Conservation (phyloP, 1,284 basidiomycete species). For the Ustilago trichophora region DNA sequence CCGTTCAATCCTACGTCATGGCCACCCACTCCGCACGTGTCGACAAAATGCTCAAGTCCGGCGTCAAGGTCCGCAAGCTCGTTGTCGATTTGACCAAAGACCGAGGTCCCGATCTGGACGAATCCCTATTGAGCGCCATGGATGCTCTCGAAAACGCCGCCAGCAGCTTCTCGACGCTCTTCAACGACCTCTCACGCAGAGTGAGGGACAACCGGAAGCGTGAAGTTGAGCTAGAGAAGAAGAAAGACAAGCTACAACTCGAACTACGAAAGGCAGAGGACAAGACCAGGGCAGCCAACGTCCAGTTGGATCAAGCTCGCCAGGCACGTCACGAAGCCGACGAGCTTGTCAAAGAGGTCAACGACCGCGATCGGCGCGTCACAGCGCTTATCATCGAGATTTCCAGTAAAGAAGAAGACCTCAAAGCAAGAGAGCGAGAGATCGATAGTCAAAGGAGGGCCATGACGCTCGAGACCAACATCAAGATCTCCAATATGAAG, state of each 20-base stretch:
- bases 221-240: background rate
- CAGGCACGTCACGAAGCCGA: background rate
- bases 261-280: background rate
- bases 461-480: background rate
- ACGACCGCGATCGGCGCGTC: no score
- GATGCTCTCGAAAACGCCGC: constrained; percentile 12
- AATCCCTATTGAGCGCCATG: constrained; percentile 7
- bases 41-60: constrained; percentile 15
- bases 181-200: constrained; percentile 7
- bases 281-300: no score
- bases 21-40: constrained; percentile 8
- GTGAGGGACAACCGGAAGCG: background rate
- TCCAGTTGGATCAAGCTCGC: no score
- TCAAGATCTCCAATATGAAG: no score
- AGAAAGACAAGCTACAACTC: background rate
- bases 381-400: no score
- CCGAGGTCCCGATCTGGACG: background rate
- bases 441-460: no score
- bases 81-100: constrained; percentile 17
- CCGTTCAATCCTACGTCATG: constrained; percentile 34
- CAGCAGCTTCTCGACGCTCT: background rate
- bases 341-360: no score
- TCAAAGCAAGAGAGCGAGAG: no score
- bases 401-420: no score
- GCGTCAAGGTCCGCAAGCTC: constrained; percentile 20